These are phyloP conservation scores for Suhomyces guaymorum DNA, from an alignment of 1,139 yeast species.

Conservation along the genomic window DNA sequence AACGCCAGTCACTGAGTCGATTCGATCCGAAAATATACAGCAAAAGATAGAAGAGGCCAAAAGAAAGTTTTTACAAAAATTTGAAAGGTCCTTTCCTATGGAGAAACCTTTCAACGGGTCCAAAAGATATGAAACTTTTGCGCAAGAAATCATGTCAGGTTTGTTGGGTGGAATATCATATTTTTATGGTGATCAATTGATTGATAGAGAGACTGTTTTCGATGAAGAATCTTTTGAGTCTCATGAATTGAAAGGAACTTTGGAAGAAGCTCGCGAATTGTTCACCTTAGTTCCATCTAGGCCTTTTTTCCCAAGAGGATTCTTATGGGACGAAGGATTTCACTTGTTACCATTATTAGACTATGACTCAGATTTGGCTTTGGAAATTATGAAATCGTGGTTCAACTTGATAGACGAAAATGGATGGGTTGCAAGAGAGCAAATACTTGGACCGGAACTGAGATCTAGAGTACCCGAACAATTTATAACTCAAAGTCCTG, in stretches of 20 bases:
- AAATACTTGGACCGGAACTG: constrained; percentile 89
- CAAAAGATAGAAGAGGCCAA: constrained; percentile 38
- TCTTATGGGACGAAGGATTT: constrained; percentile 99
- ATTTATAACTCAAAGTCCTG: constrained; percentile 81
- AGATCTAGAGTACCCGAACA: constrained; percentile 86
- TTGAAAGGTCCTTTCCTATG: constrained; percentile 54
- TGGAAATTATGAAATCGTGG: constrained; percentile 88
- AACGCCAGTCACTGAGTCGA: constrained; percentile 41
- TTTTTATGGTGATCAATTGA: constrained; percentile 83
- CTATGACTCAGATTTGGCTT: constrained; percentile 80
- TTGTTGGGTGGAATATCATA: constrained; percentile 89
- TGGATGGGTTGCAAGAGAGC: constrained; percentile 98
- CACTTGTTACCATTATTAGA: constrained; percentile 80
- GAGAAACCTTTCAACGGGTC: constrained; percentile 53
- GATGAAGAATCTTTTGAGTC: constrained; percentile 68
- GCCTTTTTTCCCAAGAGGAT: constrained; percentile 94
- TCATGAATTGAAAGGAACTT: constrained; percentile 49
- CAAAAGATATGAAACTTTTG: constrained; percentile 55
- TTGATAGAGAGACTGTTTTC: constrained; percentile 68
- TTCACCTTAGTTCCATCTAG: constrained; percentile 89
- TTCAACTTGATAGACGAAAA: constrained; percentile 78
- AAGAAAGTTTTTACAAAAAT: constrained; percentile 53
- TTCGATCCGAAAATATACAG: constrained; percentile 45
- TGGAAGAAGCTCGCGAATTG: constrained; percentile 70
- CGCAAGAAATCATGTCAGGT: constrained; percentile 77